These are phyloP conservation scores for Fusarium temperatum DNA, from an alignment of 2,329 filamentous ascomycete genomes.

Conservation along the genomic window DNA sequence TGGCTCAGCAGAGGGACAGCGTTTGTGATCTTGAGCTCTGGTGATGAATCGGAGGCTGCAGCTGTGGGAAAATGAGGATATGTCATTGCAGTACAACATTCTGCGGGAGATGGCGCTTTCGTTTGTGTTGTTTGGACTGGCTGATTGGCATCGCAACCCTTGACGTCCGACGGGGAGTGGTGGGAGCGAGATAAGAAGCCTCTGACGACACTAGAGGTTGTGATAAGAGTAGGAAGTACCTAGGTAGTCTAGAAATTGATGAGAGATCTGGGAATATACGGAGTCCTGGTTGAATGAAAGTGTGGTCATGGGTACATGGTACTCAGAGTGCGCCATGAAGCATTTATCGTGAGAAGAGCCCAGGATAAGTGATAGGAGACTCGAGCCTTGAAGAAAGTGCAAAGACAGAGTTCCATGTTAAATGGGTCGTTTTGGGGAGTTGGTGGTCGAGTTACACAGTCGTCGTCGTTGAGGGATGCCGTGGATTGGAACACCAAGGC, in stretches of 20 bases:
- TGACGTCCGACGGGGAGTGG: fast-evolving
- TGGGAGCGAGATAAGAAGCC: neutral
- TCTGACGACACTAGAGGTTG: fast-evolving
- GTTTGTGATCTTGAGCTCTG: fast-evolving
- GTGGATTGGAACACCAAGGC: neutral
- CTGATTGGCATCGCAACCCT: neutral
- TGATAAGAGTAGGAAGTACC: fast-evolving
- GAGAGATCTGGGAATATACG: fast-evolving
- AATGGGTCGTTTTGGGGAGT: neutral
- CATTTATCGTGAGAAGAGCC: neutral
- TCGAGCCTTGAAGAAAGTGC: fast-evolving
- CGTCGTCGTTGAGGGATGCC: neutral
- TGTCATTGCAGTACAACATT: fast-evolving
- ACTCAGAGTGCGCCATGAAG: neutral
- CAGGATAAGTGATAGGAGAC: neutral
- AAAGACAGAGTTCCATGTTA: too few relatives aligned
- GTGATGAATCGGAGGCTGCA: fast-evolving
- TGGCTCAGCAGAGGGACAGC: too few relatives aligned
- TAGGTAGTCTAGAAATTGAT: fast-evolving
- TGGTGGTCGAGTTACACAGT: neutral
- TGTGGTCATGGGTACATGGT: neutral
- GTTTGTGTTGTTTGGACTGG: neutral
- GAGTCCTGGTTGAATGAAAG: neutral
- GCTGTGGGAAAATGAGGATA: fast-evolving
- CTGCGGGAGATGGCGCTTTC: neutral